A percentile compares a stretch with the other conserved stretches of the same genome.
phyloP scores from a whole-genome alignment of 768 basidiomycete genomes.

The Lactifluus piperatus region DNA sequence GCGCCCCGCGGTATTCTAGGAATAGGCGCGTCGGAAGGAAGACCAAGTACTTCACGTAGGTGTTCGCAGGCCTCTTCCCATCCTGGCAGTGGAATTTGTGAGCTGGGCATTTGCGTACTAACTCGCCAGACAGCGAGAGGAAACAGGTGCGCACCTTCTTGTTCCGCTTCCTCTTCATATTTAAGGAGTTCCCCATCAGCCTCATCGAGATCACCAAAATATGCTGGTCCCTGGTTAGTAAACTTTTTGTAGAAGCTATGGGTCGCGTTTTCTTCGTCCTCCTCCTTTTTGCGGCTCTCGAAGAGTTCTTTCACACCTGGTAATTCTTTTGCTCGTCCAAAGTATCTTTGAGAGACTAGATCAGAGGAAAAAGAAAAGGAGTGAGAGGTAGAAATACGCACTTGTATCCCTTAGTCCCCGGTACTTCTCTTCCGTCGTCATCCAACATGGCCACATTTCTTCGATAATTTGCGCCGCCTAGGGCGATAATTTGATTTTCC shows the following conservation, averaged over 20 bases:
- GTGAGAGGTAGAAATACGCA: conserved; percentile 25
- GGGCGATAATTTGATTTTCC: conserved; percentile 95
- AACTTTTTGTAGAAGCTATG: conserved; percentile 80
- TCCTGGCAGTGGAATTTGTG: background rate
- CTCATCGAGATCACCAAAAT: conserved; percentile 92
- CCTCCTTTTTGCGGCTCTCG: conserved; percentile 73
- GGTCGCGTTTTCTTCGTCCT: conserved; percentile 79
- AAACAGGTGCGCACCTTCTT: conserved; percentile 42
- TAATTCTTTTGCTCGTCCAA: conserved; percentile 92
- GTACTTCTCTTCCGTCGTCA: conserved; percentile 92
- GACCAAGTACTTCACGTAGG: conserved; percentile 13
- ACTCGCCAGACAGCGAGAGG: background rate
- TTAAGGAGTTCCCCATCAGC: conserved; percentile 53
- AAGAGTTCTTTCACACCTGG: conserved; percentile 97
- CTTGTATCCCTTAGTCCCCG: conserved; percentile 98
- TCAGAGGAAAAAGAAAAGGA: background rate
- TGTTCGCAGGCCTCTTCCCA: conserved; percentile 5
- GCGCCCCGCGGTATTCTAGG: conserved; percentile 42
- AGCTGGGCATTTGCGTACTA: background rate
- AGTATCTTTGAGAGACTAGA: conserved; percentile 53
- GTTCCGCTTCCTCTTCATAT: conserved; percentile 64
- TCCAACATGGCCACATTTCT: conserved; percentile 91
- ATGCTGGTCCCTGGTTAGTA: conserved; percentile 74
- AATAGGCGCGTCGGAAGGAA: conserved; percentile 35
- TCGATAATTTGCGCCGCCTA: conserved; percentile 94